Percentiles rank a stretch among this genome's conserved stretches.
These are phyloP conservation scores for Podospora pseudoanserina DNA, from an alignment of 495 filamentous ascomycete species.

Conservation along the genomic window DNA sequence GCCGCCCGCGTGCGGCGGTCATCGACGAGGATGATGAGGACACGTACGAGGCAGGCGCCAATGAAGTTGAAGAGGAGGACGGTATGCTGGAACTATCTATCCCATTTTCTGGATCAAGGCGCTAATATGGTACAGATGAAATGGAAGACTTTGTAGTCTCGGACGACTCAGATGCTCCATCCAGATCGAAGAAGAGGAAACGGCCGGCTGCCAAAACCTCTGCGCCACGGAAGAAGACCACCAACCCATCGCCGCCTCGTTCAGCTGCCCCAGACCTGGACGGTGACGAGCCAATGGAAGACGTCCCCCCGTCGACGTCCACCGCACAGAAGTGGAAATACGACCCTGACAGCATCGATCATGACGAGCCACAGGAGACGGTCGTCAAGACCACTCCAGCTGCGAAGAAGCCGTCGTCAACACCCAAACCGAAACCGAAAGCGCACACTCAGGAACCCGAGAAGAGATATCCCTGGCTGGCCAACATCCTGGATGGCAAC, in stretches of 20 bases:
- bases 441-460: slow-evolving; percentile 75
- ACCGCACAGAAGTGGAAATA: slow-evolving; percentile 83
- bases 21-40: slow-evolving; percentile 55
- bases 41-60: slow-evolving; percentile 60
- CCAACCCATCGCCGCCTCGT: slow-evolving; percentile 43
- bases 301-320: slow-evolving; percentile 52
- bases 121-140: slow-evolving; percentile 46
- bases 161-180: slow-evolving; percentile 70
- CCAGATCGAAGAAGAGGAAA: slow-evolving; percentile 67
- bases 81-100: slow-evolving; percentile 19
- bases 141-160: slow-evolving; percentile 86
- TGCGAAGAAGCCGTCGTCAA: slow-evolving; percentile 36
- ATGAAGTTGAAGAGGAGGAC: slow-evolving; percentile 59
- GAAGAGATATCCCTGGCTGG: slow-evolving; percentile 84
- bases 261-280: slow-evolving; percentile 14
- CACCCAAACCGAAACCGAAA: slow-evolving; percentile 53
- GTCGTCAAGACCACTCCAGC: slow-evolving; percentile 20
- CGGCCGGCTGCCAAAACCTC: slow-evolving; percentile 50
- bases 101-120: not conserved
- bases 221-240: slow-evolving; percentile 55
- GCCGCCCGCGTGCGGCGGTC: slow-evolving; percentile 33
- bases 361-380: slow-evolving; percentile 43
- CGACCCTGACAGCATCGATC: slow-evolving; percentile 69
- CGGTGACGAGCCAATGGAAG: slow-evolving; percentile 46
- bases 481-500: slow-evolving; percentile 76